These are phyloP conservation scores for Aspergillus jensenii DNA, from an alignment of 2,329 filamentous ascomycete species.

Conservation along the genomic window DNA sequence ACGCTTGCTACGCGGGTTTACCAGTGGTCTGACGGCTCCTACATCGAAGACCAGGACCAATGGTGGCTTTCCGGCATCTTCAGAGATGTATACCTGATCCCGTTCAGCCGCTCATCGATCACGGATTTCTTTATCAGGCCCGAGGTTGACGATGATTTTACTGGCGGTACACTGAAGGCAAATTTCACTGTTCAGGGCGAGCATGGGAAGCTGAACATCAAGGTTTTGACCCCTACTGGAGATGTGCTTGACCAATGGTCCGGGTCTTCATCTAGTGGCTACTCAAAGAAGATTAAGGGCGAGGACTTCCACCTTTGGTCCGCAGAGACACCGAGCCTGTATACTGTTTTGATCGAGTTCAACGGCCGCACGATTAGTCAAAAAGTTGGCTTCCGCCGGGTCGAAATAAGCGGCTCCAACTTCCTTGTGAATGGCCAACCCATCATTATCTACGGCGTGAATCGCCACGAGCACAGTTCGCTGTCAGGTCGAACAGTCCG, in stretches of 20 bases:
- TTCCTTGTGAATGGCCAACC: constrained; percentile 59
- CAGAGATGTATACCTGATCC: constrained; percentile 63
- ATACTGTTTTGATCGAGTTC: constrained; percentile 50
- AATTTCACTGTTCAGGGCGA: constrained; percentile 54
- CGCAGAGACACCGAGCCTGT: constrained; percentile 65
- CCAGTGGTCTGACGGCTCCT: constrained; percentile 67
- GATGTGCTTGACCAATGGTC: neutral
- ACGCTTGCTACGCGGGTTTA: constrained; percentile 63
- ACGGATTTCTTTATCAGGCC: constrained; percentile 28
- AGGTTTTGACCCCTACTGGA: neutral
- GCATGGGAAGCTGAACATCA: constrained; percentile 20
- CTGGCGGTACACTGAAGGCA: constrained; percentile 31
- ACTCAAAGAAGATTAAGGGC: constrained; percentile 46
- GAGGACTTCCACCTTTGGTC: constrained; percentile 67
- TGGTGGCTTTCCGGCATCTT: constrained; percentile 70
- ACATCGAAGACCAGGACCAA: constrained; percentile 68
- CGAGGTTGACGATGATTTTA: constrained; percentile 54
- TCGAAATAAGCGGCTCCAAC: constrained; percentile 60
- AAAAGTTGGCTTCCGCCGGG: constrained; percentile 62
- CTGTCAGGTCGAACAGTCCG: constrained; percentile 63
- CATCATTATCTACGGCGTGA: constrained; percentile 64
- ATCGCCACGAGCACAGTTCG: constrained; percentile 71
- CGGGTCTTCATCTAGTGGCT: neutral
- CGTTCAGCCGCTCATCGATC: constrained; percentile 41
- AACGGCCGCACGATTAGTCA: constrained; percentile 45